Evolutionary conservation across 345 rosid genomes (phyloP), one percentile per base, ranked within the genome.

Genomic region (Syzygium aromaticum): DNA sequence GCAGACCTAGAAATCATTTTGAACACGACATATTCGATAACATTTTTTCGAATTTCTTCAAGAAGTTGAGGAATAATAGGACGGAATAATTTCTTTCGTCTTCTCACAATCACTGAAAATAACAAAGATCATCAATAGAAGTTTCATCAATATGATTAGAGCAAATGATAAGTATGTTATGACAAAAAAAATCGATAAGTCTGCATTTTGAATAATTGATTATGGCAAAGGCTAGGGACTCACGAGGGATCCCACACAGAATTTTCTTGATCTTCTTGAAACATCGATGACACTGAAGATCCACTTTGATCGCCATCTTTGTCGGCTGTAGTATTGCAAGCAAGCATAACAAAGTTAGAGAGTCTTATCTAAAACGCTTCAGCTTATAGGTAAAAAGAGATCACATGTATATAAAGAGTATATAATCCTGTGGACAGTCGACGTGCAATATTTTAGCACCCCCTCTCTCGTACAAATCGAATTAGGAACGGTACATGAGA

Each of bases 381-480:
- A 61, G 17, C 73, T n/a, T 61, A 61, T 6, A 13, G 9, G 19
- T n/a, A 61, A 2, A n/a, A 61, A 8, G 33, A n/a, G 17, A 14
- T 8, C 4, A 13, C 38, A 61, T 61, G 17, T 30, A n/a, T 61
- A 61, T n/a, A 61, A 61, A 61, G 14, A 13, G 28, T 3, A 14
- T 61, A 13, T 6, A 13, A n/a, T 4, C 13, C 19, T 15, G 19
- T 61, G 73, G 19, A 13, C 0, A 0, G 8, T 7, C 0, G 19
- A n/a, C 6, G 0, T 61, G 17, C 33, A 61, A 14, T n/a, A 61
- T 61, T 3, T n/a, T n/a, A 61, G 16, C 19, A 0, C 38, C 3
- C 33, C 38, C n/a, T 61, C 33, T 61, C 73, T n/a, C 0, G 1
- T n/a, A 14, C 33, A 61, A 0, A 16, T 15, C 0, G 0, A n/a